Evolutionary conservation across 1,284 basidiomycete genomes (phyloP), one percentile per base, ranked within the genome.

Genomic region (Phellinidium pouzarii): DNA sequence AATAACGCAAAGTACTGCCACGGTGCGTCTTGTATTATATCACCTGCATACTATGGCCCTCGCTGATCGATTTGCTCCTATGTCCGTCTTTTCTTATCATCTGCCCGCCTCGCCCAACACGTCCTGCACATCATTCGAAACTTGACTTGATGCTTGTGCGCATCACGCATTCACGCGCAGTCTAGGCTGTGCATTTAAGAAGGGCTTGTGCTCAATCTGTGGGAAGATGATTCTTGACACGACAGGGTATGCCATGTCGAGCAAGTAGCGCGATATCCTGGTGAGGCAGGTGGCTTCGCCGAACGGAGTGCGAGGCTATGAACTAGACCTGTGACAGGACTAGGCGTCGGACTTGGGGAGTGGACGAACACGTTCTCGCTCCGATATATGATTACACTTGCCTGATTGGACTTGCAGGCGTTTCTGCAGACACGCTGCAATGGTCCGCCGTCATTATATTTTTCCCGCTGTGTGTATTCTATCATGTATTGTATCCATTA

Each of bases 111-210:
- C n/a, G 19, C 11, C 8, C 37, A 8, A 7, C 37, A 17, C 31
- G 7, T 11, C 37, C 11, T 40, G 37, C 37, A 17, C 37, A n/a
- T 17, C 19, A n/a, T 17, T 17, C 19, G 37, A 3, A 7, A 17
- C n/a, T n/a, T n/a, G n/a, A n/a, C n/a, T n/a, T n/a, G n/a, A n/a
- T n/a, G n/a, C n/a, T n/a, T n/a, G n/a, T n/a, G n/a, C n/a, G n/a
- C n/a, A n/a, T n/a, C 37, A 41, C 43, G 14, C 37, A 50, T 37
- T 50, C 14, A 43, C 51, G n/a, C n/a, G n/a, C n/a, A n/a, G n/a
- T n/a, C n/a, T n/a, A 91, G 89, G 87, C 27, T 91, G 88, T 64
- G 88, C 88, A 12, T 91, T 85, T 67, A 90, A 84, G 72, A 88
- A 87, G 62, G 88, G 88, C 11, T 66, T 84, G 27, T 91, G 89